Base-by-base conservation (phyloP, 1,139 yeast species). In the Taiozyma sp. region DNA sequence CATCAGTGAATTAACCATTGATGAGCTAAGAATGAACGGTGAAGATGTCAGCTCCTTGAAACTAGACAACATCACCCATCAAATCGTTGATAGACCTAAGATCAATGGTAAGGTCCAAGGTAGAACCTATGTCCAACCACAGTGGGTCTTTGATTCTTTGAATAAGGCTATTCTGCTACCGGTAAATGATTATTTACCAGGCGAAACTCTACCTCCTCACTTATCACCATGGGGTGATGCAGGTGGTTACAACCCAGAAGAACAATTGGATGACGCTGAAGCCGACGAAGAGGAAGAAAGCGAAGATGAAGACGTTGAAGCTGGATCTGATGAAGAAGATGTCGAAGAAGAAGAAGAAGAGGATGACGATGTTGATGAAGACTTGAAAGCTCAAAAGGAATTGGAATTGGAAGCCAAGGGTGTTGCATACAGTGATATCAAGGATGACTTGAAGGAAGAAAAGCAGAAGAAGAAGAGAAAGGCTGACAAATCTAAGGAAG, bases 141-240 rank as follows among this genome's bases (percentile, higher is more conserved):
- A 93, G 75, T 95, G 99, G 99, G 76, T 93, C 46, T 91, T 93
- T 68, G 99, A 93, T 68, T 84, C 88, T 64, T 75, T 95, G 59
- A 93, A 93, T 73, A 85, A 86, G 71, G 80, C 82, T 48, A 76
- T 79, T 56, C 76, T 93, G 56, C 75, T 87, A 51, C 80, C 93
- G 40, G 97, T 88, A 28, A 83, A 85, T 51, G 77, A 76, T 52
- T 93, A 93, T 66, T 87, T 95, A 44, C 96, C 97, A 4, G 99
- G 99, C 51, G 98, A 93, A 71, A 75, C 90, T 10, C 77, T 95
- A 56, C 98, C 98, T 45, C 98, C 99, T 43, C 99, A 93, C 70
- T 77, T 95, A 65, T 87, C 96, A 50, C 99, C 99, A 74, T 93
- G 99, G 98, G 98, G 98, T 60, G 98, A 93, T 72, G 81, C 91